phyloP scores from a whole-genome alignment of 2,329 filamentous ascomycete species.

The Monosporascus ibericus region DNA sequence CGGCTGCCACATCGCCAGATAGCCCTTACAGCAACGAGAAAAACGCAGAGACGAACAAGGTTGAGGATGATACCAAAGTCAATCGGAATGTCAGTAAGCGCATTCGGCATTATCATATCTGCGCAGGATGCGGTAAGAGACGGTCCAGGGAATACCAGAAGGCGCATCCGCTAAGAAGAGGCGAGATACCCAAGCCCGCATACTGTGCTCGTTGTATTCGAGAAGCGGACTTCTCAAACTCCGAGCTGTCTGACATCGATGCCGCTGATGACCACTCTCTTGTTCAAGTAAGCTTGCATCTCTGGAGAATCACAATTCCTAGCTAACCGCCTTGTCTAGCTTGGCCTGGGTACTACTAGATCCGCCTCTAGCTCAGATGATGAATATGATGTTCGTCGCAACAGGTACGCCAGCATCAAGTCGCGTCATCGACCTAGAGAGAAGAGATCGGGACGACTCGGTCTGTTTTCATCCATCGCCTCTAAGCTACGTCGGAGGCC shows the following conservation, averaged over 20 bases:
- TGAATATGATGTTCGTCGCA: neutral
- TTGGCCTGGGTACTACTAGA: neutral
- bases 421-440: conserved; percentile 1
- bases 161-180: conserved; percentile 17
- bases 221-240: conserved; percentile 6
- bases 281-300: conserved; percentile 1
- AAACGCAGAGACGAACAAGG: neutral
- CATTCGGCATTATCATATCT: conserved; percentile 18
- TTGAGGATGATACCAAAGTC: neutral
- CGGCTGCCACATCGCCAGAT: neutral
- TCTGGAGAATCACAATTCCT: neutral
- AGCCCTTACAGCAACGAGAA: neutral
- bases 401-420: conserved; percentile 4
- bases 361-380: conserved; percentile 5
- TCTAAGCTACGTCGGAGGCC: neutral
- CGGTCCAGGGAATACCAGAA: conserved; percentile 17
- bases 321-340: conserved; percentile 7
- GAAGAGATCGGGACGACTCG: conserved; percentile 6
- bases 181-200: conserved; percentile 15
- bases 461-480: conserved; percentile 4
- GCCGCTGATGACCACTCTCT: neutral
- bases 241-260: conserved; percentile 1
- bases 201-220: conserved; percentile 18
- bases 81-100: conserved; percentile 10
- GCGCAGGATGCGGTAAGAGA: conserved; percentile 19